Conservation (phyloP, 257 asterid genomes). For the Solanum habrochaites region DNA sequence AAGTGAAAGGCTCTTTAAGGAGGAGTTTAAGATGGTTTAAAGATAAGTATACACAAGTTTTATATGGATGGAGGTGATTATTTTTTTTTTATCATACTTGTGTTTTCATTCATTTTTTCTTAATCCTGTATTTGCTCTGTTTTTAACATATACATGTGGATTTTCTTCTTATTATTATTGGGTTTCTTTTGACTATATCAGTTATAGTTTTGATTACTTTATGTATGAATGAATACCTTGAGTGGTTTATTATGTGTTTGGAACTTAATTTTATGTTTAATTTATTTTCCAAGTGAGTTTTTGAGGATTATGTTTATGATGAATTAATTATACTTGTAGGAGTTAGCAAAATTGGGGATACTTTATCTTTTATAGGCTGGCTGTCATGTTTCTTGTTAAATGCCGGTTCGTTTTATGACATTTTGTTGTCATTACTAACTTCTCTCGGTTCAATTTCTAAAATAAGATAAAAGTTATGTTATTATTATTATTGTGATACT, state of each 20-base stretch:
- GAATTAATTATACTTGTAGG: not conserved
- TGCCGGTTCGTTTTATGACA: not conserved
- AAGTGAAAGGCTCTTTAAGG: constrained; percentile 66
- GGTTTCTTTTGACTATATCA: not conserved
- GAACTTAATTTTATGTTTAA: not conserved
- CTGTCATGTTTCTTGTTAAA: not conserved
- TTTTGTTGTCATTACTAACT: too few species aligned
- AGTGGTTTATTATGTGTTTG: not conserved
- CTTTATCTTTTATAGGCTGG: not conserved
- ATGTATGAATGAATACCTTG: not conserved
- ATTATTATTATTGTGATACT: too few species aligned
- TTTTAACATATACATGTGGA: not conserved
- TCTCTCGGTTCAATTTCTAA: too few species aligned
- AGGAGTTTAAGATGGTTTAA: constrained; percentile 76
- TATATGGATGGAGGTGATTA: constrained; percentile 59
- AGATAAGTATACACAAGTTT: constrained; percentile 41
- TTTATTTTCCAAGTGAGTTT: not conserved
- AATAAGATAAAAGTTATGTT: too few species aligned
- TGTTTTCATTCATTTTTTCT: not conserved
- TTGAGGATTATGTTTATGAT: not conserved
- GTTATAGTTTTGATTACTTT: not conserved
- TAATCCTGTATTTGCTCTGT: not conserved
- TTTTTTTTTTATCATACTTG: not conserved
- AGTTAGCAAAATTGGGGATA: not conserved
- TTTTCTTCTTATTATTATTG: not conserved